Evolutionary conservation across 495 filamentous ascomycete genomes (phyloP).

Genomic region (Chaetomium tenue): DNA sequence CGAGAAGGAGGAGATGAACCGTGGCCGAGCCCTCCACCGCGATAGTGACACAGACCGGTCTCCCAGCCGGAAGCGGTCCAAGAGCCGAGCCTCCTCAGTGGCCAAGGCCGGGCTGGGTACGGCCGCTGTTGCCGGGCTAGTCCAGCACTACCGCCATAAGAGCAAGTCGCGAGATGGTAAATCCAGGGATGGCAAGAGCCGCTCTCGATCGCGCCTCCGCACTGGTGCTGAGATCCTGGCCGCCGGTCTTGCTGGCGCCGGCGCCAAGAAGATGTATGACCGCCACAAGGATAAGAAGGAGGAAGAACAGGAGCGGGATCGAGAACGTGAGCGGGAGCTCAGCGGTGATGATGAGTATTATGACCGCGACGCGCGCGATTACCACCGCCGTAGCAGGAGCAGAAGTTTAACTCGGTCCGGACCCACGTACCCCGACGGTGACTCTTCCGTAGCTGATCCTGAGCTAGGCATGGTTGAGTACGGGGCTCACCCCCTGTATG

Average conservation of each 20-base stretch:
- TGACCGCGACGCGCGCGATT: constrained; percentile 26
- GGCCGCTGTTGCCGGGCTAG: constrained; percentile 72
- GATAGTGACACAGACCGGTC: constrained; percentile 41
- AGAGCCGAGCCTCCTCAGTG: constrained; percentile 65
- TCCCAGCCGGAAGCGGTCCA: constrained; percentile 46
- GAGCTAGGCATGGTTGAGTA: constrained; percentile 80
- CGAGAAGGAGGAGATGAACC: constrained; percentile 60
- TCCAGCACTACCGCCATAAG: constrained; percentile 70
- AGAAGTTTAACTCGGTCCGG: constrained; percentile 54
- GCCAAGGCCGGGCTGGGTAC: constrained; percentile 77
- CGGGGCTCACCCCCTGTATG: constrained; percentile 62
- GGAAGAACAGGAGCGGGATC: constrained; percentile 37
- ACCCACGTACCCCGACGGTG: constrained; percentile 46
- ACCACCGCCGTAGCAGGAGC: constrained; percentile 49
- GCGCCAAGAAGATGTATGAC: constrained; percentile 78
- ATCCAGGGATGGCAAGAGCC: constrained; percentile 51
- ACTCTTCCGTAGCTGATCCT: constrained; percentile 53
- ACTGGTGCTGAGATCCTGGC: constrained; percentile 64
- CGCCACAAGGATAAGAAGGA: constrained; percentile 54
- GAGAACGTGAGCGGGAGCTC: constrained; percentile 40
- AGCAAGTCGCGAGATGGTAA: constrained; percentile 50
- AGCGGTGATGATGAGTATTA: constrained; percentile 33
- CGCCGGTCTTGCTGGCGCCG: constrained; percentile 74
- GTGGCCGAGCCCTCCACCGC: constrained; percentile 69
- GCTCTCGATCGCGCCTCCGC: constrained; percentile 59